A percentile compares a stretch with the other conserved stretches of the same genome.
Evolutionary conservation across 768 basidiomycete species (phyloP).

Genomic region (Calocybe indica): DNA sequence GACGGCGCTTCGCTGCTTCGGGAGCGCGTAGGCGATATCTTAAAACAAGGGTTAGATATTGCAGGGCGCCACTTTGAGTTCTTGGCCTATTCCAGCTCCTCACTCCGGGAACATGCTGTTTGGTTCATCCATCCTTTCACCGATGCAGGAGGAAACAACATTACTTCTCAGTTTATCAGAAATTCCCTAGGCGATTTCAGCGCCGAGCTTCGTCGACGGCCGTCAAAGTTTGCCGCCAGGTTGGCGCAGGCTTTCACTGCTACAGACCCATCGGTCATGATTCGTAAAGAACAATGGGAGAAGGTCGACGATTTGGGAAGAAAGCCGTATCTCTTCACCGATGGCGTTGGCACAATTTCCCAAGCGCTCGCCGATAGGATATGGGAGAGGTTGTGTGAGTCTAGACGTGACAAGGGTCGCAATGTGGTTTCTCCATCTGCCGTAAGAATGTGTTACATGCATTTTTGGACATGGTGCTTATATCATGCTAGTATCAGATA

Average conservation of each 20-base stretch:
- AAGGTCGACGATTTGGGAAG: constrained; percentile 51
- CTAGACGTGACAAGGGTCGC: constrained; percentile 26
- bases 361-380: constrained; percentile 33
- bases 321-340: constrained; percentile 33
- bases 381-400: constrained; percentile 47
- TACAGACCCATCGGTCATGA: constrained; percentile 66
- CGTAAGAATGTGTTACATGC: constrained; percentile 30
- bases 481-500: constrained; percentile 58
- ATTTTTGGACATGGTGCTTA: constrained; percentile 2
- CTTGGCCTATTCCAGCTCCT: constrained; percentile 75
- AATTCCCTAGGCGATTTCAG: constrained; percentile 64
- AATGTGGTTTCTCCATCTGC: constrained; percentile 48
- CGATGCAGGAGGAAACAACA: constrained; percentile 31
- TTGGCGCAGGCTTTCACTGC: constrained; percentile 82
- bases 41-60: constrained; percentile 63
- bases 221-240: constrained; percentile 81
- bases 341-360: not conserved
- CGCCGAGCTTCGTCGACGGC: constrained; percentile 38
- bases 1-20: constrained; percentile 52
- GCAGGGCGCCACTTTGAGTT: constrained; percentile 74
- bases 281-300: constrained; percentile 55
- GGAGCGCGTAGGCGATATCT: constrained; percentile 48
- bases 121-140: constrained; percentile 74
- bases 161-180: constrained; percentile 59
- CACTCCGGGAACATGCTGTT: constrained; percentile 73